Evolutionary conservation across 2,329 filamentous ascomycete genomes (phyloP), one percentile per base, ranked within the genome.

Genomic region (Drechslera avenae): DNA sequence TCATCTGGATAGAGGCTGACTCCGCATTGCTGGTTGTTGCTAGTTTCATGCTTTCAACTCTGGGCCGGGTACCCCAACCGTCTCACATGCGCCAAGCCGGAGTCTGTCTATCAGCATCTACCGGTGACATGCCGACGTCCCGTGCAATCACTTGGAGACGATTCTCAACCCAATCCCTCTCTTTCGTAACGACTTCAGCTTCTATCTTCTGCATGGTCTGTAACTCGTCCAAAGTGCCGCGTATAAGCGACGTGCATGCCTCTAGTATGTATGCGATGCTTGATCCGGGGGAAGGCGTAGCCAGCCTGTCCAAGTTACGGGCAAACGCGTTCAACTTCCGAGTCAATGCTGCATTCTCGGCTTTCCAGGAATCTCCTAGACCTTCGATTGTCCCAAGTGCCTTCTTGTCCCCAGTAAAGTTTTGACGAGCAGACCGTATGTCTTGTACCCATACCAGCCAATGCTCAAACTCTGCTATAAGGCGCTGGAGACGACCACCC

Each of bases 141-240:
- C 53, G 54, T 8, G 68, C 68, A 26, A 73, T 71, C 8, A 45
- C 54, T 31, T 59, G 52, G 28, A 73, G 57, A 10, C 65, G 58
- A n/a, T 50, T 55, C 50, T 75, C 72, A 6, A 76, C 64, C 68
- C 71, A 75, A 18, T 60, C 52, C 51, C 66, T 67, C 51, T 75
- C 74, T 31, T 50, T 59, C n/a, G 47, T 44, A 8, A 70, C 66
- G 4, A 73, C 62, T 23, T 62, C 63, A 12, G 35, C 42, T 52
- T 74, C 69, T 10, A 75, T 63, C 13, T 41, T 57, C 48, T 64
- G 62, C 67, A 76, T 73, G 5, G 57, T 48, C 13, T 61, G 57
- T 55, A 75, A 48, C 54, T 75, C 73, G 13, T 65, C 60, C 42
- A 68, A 48, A 8, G 74, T 61, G 14, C 68, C 69, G 1, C 44